Conservation (phyloP, 192 early-diverging fungal genomes). For the Coemansia sp. region DNA sequence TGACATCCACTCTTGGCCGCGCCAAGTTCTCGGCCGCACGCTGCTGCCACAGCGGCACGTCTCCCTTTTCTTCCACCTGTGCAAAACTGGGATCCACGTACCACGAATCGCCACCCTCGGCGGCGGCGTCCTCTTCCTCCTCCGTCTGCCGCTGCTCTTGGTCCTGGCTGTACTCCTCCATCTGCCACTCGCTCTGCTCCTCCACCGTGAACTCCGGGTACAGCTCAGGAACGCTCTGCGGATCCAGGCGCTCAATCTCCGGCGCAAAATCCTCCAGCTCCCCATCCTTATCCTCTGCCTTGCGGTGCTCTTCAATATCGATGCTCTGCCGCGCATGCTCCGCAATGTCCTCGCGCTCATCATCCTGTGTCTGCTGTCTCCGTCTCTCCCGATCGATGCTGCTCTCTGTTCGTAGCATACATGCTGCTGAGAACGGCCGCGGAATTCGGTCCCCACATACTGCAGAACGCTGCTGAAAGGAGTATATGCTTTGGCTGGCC, state of each 20-base stretch:
- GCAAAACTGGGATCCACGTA: conserved; percentile 37
- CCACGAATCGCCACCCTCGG: conserved; percentile 45
- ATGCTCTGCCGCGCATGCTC: conserved; percentile 21
- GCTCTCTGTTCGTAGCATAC: background rate
- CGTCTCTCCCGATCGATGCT: conserved; percentile 26
- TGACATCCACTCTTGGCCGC: background rate
- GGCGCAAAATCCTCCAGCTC: conserved; percentile 22
- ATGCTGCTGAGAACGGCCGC: background rate
- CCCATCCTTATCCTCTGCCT: background rate
- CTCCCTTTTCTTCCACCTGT: background rate
- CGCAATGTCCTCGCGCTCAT: conserved; percentile 30
- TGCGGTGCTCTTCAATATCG: background rate
- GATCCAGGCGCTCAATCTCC: conserved; percentile 44
- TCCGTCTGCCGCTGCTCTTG: conserved; percentile 3
- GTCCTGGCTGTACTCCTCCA: conserved; percentile 42
- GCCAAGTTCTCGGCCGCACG: conserved; percentile 30
- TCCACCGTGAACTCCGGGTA: conserved; percentile 36
- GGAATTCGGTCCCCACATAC: background rate
- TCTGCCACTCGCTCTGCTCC: conserved; percentile 4
- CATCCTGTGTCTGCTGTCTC: conserved; percentile 44
- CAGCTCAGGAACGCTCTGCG: conserved; percentile 33
- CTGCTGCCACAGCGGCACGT: conserved; percentile 41
- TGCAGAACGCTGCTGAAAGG: background rate
- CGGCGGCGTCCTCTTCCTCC: conserved; percentile 10
- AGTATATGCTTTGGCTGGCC: background rate